These are phyloP conservation scores for Schizochytrium sp. DNA, from an alignment of 108 stramenopile species.

Conservation along the genomic window DNA sequence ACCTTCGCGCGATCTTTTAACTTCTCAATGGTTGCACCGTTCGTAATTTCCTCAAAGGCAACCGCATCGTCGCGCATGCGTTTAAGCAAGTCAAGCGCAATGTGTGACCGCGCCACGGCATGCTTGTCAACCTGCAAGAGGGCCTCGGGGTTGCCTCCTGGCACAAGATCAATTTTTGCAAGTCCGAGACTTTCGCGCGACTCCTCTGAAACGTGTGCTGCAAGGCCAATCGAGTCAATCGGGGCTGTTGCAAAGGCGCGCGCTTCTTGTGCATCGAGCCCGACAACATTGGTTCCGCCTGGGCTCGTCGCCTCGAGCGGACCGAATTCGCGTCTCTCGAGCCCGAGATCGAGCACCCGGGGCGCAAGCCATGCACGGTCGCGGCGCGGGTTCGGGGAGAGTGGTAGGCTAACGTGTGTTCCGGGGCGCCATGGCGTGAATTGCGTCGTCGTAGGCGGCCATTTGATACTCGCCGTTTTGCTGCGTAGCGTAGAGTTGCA, in stretches of 20 bases:
- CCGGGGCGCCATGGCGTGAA: not conserved
- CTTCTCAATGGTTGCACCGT: not conserved
- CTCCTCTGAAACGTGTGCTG: not conserved
- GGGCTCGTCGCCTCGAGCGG: not conserved
- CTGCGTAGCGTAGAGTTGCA: not conserved
- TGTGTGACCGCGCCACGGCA: slow-evolving; percentile 25
- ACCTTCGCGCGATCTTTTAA: not conserved
- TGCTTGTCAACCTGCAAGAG: slow-evolving; percentile 19
- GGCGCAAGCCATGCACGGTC: slow-evolving; percentile 20
- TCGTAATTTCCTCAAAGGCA: not conserved
- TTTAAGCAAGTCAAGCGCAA: slow-evolving; percentile 18
- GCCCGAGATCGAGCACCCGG: not conserved
- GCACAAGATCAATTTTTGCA: not conserved
- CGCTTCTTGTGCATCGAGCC: not conserved
- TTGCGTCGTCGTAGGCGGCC: not conserved
- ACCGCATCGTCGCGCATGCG: slow-evolving; percentile 20
- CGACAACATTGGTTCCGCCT: not conserved
- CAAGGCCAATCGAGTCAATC: not conserved
- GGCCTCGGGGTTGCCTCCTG: not conserved
- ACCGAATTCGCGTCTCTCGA: not conserved
- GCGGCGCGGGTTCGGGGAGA: not conserved
- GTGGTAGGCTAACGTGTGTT: not conserved
- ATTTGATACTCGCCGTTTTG: not conserved
- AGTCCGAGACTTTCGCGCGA: not conserved
- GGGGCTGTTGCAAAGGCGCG: not conserved